Conservation (phyloP, 371 early-diverging fungal genomes). For the Rhizopus sp. region DNA sequence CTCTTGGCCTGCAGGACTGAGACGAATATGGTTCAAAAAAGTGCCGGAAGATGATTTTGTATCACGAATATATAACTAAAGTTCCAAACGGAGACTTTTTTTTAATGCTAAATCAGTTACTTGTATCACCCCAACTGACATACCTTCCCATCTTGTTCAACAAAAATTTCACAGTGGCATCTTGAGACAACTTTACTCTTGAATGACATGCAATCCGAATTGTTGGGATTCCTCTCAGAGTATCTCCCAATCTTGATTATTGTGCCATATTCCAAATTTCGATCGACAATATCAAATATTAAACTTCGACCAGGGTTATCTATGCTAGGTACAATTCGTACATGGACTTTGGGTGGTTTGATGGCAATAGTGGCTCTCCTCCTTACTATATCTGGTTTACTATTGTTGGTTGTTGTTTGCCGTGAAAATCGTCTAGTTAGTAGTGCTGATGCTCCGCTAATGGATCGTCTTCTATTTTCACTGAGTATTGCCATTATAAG, state of each 20-base stretch:
- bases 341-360: constrained; percentile 35
- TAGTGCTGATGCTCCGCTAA: constrained; percentile 14
- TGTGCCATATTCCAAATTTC: constrained; percentile 66
- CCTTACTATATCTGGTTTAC: constrained; percentile 12
- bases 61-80: constrained; percentile 86
- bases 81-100: not conserved
- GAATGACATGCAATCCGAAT: constrained; percentile 77
- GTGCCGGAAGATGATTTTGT: constrained; percentile 96
- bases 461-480: constrained; percentile 17
- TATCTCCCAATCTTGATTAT: constrained; percentile 76
- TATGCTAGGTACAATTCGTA: constrained; percentile 76
- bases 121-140: constrained; percentile 1
- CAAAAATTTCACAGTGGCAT: constrained; percentile 92
- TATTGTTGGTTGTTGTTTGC: constrained; percentile 4
- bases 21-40: constrained; percentile 91
- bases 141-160: constrained; percentile 73
- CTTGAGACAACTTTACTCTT: constrained; percentile 93
- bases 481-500: not conserved
- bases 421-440: constrained; percentile 16
- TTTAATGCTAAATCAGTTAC: not conserved
- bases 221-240: constrained; percentile 60
- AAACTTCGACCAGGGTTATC: constrained; percentile 68
- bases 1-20: constrained; percentile 87
- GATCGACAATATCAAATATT: constrained; percentile 79
- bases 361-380: constrained; percentile 11